A percentile compares a stretch with the other conserved stretches of the same genome.
Evolutionary conservation across 1,139 yeast genomes (phyloP).

Genomic region (Taphrina populina): DNA sequence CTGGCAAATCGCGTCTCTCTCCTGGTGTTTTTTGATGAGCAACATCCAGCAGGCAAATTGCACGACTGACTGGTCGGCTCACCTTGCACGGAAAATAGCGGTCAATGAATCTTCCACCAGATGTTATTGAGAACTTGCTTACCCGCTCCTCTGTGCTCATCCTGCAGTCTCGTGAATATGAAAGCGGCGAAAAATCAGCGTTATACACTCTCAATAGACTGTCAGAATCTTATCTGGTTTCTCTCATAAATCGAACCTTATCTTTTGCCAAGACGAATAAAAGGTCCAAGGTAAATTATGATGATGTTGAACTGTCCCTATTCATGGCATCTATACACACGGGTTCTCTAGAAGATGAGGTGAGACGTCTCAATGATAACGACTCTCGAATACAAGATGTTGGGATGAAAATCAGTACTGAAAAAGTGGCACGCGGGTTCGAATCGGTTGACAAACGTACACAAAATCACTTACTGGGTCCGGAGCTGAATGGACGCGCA

Average conservation of each 20-base stretch:
- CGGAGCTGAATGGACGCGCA: constrained; percentile 28
- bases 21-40: too few relatives aligned
- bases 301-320: constrained; percentile 22
- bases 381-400: neutral
- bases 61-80: too few relatives aligned
- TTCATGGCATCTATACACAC: constrained; percentile 14
- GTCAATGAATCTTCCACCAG: constrained; percentile 21
- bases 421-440: constrained; percentile 27
- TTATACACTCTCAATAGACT: constrained; percentile 20
- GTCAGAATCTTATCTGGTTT: constrained; percentile 14
- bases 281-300: constrained; percentile 20
- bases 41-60: too few relatives aligned
- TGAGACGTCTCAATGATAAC: constrained; percentile 3
- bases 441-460: constrained; percentile 19
- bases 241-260: constrained; percentile 8
- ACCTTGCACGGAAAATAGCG: too few relatives aligned
- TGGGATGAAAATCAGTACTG: neutral
- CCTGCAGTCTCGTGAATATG: constrained; percentile 10
- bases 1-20: too few relatives aligned
- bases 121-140: constrained; percentile 18
- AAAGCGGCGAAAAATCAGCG: constrained; percentile 5
- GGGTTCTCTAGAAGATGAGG: constrained; percentile 23
- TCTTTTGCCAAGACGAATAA: constrained; percentile 21
- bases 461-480: constrained; percentile 22
- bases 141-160: constrained; percentile 3